Percentiles rank a stretch among this genome's conserved stretches.
Evolutionary conservation across 768 basidiomycete genomes (phyloP).

Genomic region (Dentipellis sp.): DNA sequence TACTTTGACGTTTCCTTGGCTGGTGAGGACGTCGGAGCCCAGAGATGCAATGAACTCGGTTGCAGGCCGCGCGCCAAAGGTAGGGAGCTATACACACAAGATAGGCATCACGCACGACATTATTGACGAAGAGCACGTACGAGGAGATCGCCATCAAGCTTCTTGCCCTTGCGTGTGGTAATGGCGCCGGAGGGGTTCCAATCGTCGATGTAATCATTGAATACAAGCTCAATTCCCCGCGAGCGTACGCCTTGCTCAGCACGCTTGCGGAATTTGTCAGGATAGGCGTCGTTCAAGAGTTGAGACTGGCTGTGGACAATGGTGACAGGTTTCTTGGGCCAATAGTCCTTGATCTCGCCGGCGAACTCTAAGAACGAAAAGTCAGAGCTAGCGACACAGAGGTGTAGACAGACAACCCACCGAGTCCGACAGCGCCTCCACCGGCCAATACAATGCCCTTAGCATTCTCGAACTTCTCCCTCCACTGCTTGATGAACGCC

Average conservation of each 20-base stretch:
- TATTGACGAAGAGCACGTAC: conserved; percentile 27
- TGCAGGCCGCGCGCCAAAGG: conserved; percentile 32
- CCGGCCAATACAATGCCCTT: conserved; percentile 26
- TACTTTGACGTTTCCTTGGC: conserved; percentile 38
- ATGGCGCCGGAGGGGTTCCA: conserved; percentile 26
- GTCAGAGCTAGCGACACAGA: neutral
- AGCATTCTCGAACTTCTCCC: conserved; percentile 21
- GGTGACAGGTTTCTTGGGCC: conserved; percentile 42
- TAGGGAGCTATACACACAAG: conserved; percentile 16
- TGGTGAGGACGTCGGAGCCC: conserved; percentile 24
- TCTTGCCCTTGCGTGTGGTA: conserved; percentile 41
- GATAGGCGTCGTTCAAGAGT: conserved; percentile 51
- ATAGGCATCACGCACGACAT: neutral
- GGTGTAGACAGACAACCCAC: conserved; percentile 18
- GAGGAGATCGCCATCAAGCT: conserved; percentile 46
- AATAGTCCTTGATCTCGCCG: conserved; percentile 35
- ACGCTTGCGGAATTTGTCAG: conserved; percentile 40
- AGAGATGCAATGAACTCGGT: conserved; percentile 46
- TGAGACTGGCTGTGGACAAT: conserved; percentile 46
- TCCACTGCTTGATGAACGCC: conserved; percentile 20
- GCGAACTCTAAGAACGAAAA: conserved; percentile 27
- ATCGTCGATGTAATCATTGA: conserved; percentile 45
- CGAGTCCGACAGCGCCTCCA: conserved; percentile 33
- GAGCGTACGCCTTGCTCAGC: conserved; percentile 31
- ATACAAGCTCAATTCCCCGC: conserved; percentile 40